Percentiles rank a stretch among this genome's conserved stretches.
These are phyloP conservation scores for Coniochaeta prunicola DNA, from an alignment of 2,329 filamentous ascomycete species.

Conservation along the genomic window DNA sequence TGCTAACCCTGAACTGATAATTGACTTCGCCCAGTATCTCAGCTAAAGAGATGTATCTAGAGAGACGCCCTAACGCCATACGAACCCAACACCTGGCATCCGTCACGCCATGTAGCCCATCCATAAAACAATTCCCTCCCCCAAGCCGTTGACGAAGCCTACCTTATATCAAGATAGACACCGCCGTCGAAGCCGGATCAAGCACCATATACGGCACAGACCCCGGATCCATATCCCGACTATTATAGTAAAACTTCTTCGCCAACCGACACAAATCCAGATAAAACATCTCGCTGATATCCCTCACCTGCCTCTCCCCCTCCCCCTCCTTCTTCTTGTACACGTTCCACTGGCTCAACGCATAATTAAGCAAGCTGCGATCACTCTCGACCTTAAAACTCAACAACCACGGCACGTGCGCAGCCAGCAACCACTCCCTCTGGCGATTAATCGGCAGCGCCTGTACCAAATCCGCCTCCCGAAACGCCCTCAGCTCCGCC, in stretches of 20 bases:
- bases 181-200: conserved; percentile 27
- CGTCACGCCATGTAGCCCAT: too few species aligned
- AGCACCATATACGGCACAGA: conserved; percentile 29
- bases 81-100: too few species aligned
- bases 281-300: conserved; percentile 20
- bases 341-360: conserved; percentile 26
- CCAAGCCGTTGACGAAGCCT: neutral
- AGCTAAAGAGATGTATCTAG: too few species aligned
- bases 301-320: conserved; percentile 14
- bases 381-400: conserved; percentile 33
- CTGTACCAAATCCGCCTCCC: conserved; percentile 24
- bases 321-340: conserved; percentile 15
- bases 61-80: too few species aligned
- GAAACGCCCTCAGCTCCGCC: conserved; percentile 20
- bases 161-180: conserved; percentile 24
- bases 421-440: conserved; percentile 35
- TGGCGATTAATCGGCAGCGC: conserved; percentile 33
- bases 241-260: conserved; percentile 21
- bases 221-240: conserved; percentile 22
- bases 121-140: neutral
- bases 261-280: conserved; percentile 18
- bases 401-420: conserved; percentile 37
- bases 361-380: conserved; percentile 32
- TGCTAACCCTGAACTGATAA: too few species aligned
- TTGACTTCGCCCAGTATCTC: too few species aligned